Evolutionary conservation across 305 asterid species (phyloP).

Genomic region (Petunia hybrid): DNA sequence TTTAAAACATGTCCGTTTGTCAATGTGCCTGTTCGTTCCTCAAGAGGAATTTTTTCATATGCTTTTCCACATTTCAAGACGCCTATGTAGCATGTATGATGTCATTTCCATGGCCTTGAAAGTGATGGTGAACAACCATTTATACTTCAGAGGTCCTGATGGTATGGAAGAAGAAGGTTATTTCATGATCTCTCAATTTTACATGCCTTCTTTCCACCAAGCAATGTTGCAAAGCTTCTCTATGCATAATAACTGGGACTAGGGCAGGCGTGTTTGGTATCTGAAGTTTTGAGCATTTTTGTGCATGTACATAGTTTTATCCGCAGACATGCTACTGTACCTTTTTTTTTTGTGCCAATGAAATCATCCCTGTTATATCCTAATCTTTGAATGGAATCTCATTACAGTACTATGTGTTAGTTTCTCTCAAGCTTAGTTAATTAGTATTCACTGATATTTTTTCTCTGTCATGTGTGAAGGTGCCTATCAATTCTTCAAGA

Average conservation of each 20-base stretch:
- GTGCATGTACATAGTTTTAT: constrained; percentile 4
- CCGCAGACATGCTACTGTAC: background rate
- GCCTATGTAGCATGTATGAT: background rate
- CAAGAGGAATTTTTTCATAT: background rate
- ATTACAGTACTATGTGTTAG: background rate
- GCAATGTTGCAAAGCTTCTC: constrained; percentile 28
- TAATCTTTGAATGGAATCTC: constrained; percentile 12
- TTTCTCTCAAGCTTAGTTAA: background rate
- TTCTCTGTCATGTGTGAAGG: constrained; percentile 38
- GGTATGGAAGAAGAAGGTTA: constrained; percentile 15
- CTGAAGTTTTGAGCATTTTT: constrained; percentile 19
- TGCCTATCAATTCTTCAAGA: constrained; percentile 39
- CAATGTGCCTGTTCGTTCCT: background rate
- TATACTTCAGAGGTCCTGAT: constrained; percentile 18
- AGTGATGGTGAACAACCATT: constrained; percentile 11
- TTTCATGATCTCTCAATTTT: constrained; percentile 4
- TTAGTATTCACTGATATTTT: background rate
- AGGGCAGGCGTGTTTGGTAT: background rate
- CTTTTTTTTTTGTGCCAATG: constrained; percentile 2
- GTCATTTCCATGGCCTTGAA: constrained; percentile 11
- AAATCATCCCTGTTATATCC: background rate
- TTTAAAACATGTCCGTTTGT: background rate
- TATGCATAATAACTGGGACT: background rate
- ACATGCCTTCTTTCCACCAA: constrained; percentile 23
- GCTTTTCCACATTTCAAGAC: constrained; percentile 20